Evolutionary conservation across 73 alveolate genomes (phyloP), one percentile per base, ranked within the genome.

Genomic region (Symbiodinium natans): DNA sequence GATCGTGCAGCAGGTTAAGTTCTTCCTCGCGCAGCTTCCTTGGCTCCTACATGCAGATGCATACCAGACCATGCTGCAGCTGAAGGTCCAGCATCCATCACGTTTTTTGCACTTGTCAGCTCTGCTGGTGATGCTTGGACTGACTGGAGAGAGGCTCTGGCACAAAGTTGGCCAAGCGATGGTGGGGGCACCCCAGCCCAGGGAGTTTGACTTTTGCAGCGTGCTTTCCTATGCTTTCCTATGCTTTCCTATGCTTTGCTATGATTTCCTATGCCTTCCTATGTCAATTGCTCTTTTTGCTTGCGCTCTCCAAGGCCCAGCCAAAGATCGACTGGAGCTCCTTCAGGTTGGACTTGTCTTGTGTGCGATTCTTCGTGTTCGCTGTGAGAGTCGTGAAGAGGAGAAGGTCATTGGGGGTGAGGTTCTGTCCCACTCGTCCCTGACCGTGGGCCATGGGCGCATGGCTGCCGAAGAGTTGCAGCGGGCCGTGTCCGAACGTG

Each of bases 371-470:
- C n/a, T n/a, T n/a, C n/a, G n/a, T n/a, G n/a, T n/a, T n/a, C n/a
- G n/a, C n/a, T n/a, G n/a, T n/a, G n/a, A n/a, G n/a, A n/a, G n/a
- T n/a, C n/a, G n/a, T n/a, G n/a, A n/a, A n/a, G n/a, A n/a, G n/a
- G n/a, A n/a, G n/a, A n/a, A n/a, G n/a, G n/a, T n/a, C n/a, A n/a
- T 63, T 63, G 33, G 42, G 41, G 42, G 80, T 33, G 56, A 86
- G 94, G 94, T 86, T 40, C 46, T 86, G 84, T 86, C 94, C 9
- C 83, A 86, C 39, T 9, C 54, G 63, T 86, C 94, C 77, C 40
- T 86, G 94, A 46, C 59, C 36, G 83, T 46, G 39, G 94, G 94
- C 59, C 94, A 86, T 36, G 94, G 94, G 41, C 84, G 43, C 41
- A 2, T 86, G 68, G 94, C 83, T 3, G 40, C 46, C 11, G 41